Base-by-base conservation (phyloP, 257 asterid genomes). In the Scutellaria galericulata region DNA sequence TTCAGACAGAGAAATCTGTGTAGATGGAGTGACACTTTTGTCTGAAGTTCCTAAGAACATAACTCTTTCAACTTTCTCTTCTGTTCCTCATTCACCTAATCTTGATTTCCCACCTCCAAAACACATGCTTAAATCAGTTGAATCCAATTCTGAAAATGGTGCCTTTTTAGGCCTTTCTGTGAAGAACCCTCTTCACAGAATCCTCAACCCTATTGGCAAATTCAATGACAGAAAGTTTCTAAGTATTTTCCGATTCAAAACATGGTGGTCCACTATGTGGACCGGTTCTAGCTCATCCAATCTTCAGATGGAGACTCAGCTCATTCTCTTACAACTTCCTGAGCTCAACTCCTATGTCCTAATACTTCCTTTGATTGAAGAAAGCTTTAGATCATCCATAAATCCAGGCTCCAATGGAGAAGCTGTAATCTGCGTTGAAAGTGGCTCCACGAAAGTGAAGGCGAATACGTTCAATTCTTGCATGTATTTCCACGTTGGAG, bases 231-330 rank as follows among this genome's bases (percentile, higher is more conserved):
- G 83, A 7, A 73, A 78, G 6, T 84, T 84, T 27, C 27, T 84
- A 22, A 81, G 86, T 41, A 59, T 84, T n/a, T 84, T 84, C 41
- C 80, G 84, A 9, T 84, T 84, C 69, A 84, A 84, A 50, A 73
- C 83, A 42, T 84, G 88, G 88, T 84, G 88, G 88, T 78, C 88
- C 0, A 84, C 86, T 4, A 72, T 71, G 80, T 84, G 88, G 88
- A 60, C 78, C 47, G 86, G 88, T 13, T 75, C 84, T 1, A 64
- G 51, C 55, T 77, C 86, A 2, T 70, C 83, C 0, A 84, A 84
- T 42, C 80, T 81, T 8, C 83, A 84, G 40, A 75, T 71, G 82
- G 88, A 84, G 73, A 81, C 86, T 9, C 86, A 81, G 39, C 14
- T 78, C 46, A 7, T 84, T 11, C 50, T 84, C 65, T 57, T 81